Evolutionary conservation across 179 eudicot genomes (phyloP).

Genomic region (Drosera spatulata): DNA sequence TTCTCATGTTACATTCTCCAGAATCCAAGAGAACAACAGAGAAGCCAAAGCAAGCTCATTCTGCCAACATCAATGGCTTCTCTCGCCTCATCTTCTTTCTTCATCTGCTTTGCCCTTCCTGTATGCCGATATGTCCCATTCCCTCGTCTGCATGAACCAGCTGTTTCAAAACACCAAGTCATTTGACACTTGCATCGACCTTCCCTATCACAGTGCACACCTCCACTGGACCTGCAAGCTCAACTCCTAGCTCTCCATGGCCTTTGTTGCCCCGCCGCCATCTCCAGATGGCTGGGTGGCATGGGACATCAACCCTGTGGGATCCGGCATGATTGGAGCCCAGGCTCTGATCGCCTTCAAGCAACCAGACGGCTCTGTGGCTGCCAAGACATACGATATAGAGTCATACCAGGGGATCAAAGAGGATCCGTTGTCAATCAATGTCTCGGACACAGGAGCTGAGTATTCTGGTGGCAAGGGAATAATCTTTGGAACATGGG

Average conservation of each 20-base stretch:
- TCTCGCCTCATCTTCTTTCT: background rate
- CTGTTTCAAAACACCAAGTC: constrained; percentile 7
- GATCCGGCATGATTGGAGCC: constrained; percentile 19
- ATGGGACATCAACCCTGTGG: constrained; percentile 29
- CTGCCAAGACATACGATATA: constrained; percentile 40
- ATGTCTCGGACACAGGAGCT: constrained; percentile 24
- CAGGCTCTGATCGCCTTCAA: background rate
- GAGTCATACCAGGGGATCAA: constrained; percentile 20
- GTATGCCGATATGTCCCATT: background rate
- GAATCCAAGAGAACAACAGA: background rate
- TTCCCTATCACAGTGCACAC: constrained; percentile 7
- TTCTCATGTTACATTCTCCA: too few relatives aligned
- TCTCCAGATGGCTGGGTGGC: constrained; percentile 28
- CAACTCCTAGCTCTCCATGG: constrained; percentile 11
- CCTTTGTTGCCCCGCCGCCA: constrained; percentile 10
- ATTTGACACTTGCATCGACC: constrained; percentile 11
- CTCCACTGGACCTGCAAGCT: constrained; percentile 12
- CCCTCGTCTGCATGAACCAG: constrained; percentile 11
- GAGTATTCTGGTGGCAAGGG: constrained; percentile 24
- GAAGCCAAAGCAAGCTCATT: background rate
- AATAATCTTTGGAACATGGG: constrained; percentile 50
- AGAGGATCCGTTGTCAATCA: constrained; percentile 27
- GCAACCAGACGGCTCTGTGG: constrained; percentile 26
- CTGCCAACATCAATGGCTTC: constrained; percentile 7
- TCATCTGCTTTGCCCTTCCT: background rate